These are phyloP conservation scores for Physcia stellaris DNA, from an alignment of 495 filamentous ascomycete species.

Conservation along the genomic window DNA sequence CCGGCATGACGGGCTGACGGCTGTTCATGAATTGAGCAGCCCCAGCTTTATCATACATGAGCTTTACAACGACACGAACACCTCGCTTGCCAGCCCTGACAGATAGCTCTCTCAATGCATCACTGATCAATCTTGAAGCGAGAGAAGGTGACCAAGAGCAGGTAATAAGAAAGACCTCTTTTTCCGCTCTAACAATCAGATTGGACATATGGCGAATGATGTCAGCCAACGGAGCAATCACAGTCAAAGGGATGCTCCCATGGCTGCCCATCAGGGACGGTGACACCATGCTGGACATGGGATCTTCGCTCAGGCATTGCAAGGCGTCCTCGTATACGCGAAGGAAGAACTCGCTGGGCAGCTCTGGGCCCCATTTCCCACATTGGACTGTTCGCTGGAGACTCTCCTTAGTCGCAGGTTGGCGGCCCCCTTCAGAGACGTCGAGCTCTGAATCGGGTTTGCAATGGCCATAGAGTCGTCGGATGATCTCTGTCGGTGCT, in stretches of 20 bases:
- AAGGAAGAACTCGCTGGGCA: slow-evolving; percentile 55
- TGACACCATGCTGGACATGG: slow-evolving; percentile 44
- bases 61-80: slow-evolving; percentile 48
- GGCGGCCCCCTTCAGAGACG: too few relatives aligned
- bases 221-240: slow-evolving; percentile 56
- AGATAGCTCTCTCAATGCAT: slow-evolving; percentile 57
- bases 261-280: slow-evolving; percentile 56
- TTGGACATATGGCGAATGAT: slow-evolving; percentile 63
- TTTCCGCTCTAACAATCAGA: slow-evolving; percentile 56
- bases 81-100: slow-evolving; percentile 45
- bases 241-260: slow-evolving; percentile 52
- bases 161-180: slow-evolving; percentile 59
- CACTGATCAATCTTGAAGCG: slow-evolving; percentile 49
- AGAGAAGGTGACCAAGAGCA: slow-evolving; percentile 62
- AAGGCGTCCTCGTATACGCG: slow-evolving; percentile 55
- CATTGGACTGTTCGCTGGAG: slow-evolving; percentile 40
- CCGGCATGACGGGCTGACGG: slow-evolving; percentile 42
- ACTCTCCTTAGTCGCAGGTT: slow-evolving; percentile 12
- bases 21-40: slow-evolving; percentile 39
- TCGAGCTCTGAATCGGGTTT: too few relatives aligned
- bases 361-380: slow-evolving; percentile 51
- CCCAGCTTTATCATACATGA: slow-evolving; percentile 62
- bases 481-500: too few relatives aligned
- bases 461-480: too few relatives aligned
- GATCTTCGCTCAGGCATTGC: slow-evolving; percentile 41